Base-by-base conservation (phyloP, 2,329 filamentous ascomycete species). In the Aspergillus neotritici region DNA sequence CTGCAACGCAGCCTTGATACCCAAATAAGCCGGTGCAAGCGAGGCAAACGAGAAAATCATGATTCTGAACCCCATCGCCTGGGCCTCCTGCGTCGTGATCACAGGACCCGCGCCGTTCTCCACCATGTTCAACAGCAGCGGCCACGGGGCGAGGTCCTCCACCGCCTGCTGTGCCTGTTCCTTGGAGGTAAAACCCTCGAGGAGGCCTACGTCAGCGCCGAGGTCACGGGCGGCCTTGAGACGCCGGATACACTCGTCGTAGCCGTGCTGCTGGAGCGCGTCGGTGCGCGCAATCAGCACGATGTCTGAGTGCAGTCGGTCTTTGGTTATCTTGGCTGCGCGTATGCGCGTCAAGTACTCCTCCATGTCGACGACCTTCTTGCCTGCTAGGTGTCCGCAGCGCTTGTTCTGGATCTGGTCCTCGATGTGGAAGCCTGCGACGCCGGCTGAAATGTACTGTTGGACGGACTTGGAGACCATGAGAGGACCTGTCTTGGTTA, bases 381-480 rank as follows among this genome's bases (percentile, higher is more conserved):
- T 70, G 25, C 65, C 66, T 1, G 58, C 56, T 3, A 69, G 57
- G 42, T 69, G 66, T 3, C 67, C 66, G 44, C 67, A 69, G 3
- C 65, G 60, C 41, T 70, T 69, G 40, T 63, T 67, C 44, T 60
- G 56, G 17, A 78, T 70, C 53, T 79, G 75, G 57, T 80, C 77
- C 58, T 80, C 77, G 43, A 80, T 72, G 48, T 80, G 77, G 33
- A 79, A 66, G 1, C 71, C 77, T 2, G 77, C 76, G 3, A 80
- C 72, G 4, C 76, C 76, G 3, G 74, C 67, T 38, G 70, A 69
- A 34, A 72, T 71, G 55, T 78, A 78, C 28, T 70, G 62, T 14
- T 67, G 63, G 2, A 75, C 69, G 6, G 74, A 72, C 4, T 72
- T 68, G 14, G 70, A 66, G 16, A 76, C 66, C 64, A 69, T 67